Conservation (phyloP, 257 asterid genomes). For the Parsonsia alboflavescens region DNA sequence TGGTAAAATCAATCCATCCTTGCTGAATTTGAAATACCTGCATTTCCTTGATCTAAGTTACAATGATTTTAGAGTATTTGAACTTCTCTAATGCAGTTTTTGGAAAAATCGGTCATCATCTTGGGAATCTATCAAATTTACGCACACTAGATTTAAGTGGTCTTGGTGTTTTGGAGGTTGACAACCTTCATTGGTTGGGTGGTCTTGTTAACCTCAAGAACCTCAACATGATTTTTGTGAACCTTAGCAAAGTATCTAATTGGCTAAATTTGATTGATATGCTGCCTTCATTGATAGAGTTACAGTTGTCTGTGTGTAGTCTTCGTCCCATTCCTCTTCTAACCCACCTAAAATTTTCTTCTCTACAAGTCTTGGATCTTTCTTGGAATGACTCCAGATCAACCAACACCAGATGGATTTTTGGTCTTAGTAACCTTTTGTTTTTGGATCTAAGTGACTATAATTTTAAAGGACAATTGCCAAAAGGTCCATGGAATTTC, state of each 20-base stretch:
- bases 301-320: conserved; percentile 1
- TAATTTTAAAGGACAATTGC: neutral
- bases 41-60: conserved; percentile 21
- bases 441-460: neutral
- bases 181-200: conserved; percentile 24
- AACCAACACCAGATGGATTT: conserved; percentile 26
- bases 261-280: conserved; percentile 22
- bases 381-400: neutral
- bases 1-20: conserved; percentile 19
- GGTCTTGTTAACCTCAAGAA: conserved; percentile 18
- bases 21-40: conserved; percentile 24
- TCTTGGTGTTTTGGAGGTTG: neutral
- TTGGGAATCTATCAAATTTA: conserved; percentile 26
- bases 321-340: conserved; percentile 8
- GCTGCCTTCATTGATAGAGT: conserved; percentile 17
- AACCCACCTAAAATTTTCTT: neutral
- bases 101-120: conserved; percentile 10
- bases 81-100: conserved; percentile 13
- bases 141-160: conserved; percentile 7
- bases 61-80: conserved; percentile 16
- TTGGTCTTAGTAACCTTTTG: conserved; percentile 11
- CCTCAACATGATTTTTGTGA: conserved; percentile 7
- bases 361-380: conserved; percentile 15
- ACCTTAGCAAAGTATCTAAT: conserved; percentile 14
- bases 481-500: neutral